A percentile compares a stretch with the other conserved stretches of the same genome.
Evolutionary conservation across 768 basidiomycete species (phyloP).

Genomic region (Termitomyces sp.): DNA sequence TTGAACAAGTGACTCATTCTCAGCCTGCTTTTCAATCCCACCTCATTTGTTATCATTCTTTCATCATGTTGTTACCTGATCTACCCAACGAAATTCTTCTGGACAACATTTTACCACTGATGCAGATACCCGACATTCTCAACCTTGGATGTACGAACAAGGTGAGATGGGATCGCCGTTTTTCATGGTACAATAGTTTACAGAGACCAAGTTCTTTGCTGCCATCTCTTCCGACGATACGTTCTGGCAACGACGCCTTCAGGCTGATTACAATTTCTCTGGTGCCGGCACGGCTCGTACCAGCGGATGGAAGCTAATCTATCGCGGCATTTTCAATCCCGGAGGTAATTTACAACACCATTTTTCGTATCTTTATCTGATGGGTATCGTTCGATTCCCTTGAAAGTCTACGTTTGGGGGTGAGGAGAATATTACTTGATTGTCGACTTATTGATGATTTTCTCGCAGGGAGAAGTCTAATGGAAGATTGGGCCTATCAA

Average conservation of each 20-base stretch:
- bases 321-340: conserved; percentile 59
- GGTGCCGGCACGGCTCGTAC: conserved; percentile 66
- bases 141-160: conserved; percentile 58
- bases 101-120: conserved; percentile 60
- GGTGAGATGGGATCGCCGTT: conserved; percentile 19
- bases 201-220: conserved; percentile 44
- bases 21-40: background rate
- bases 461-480: conserved; percentile 48
- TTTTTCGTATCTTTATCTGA: background rate
- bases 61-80: conserved; percentile 28
- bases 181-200: background rate
- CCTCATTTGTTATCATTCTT: background rate
- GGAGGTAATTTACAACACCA: conserved; percentile 45
- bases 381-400: background rate
- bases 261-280: conserved; percentile 75
- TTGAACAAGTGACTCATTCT: background rate
- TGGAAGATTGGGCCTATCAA: conserved; percentile 56
- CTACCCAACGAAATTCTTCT: conserved; percentile 75
- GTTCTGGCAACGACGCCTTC: conserved; percentile 70
- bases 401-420: conserved; percentile 49
- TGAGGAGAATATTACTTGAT: conserved; percentile 15
- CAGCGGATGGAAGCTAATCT: conserved; percentile 77
- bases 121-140: conserved; percentile 52
- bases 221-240: conserved; percentile 62
- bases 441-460: background rate